Conservation (phyloP, 176 grass and related monocot species). For the Bolboschoenus planiculmis region DNA sequence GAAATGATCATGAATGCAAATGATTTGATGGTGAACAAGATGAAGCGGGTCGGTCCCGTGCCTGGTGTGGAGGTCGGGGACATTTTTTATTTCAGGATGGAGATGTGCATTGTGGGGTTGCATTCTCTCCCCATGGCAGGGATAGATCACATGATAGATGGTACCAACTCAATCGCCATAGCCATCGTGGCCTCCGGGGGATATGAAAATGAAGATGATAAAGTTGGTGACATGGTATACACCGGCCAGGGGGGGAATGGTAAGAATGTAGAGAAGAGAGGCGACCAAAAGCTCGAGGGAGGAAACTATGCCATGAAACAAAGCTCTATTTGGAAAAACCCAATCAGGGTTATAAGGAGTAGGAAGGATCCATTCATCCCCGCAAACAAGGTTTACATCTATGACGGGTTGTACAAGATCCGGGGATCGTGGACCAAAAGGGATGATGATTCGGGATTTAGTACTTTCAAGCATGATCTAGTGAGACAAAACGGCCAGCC, state of each 20-base stretch:
- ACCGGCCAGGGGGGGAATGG: slow-evolving; percentile 64
- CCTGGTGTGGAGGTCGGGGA: slow-evolving; percentile 74
- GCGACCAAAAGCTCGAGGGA: slow-evolving; percentile 69
- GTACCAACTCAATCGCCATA: slow-evolving; percentile 46
- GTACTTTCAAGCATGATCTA: slow-evolving; percentile 69
- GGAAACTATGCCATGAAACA: slow-evolving; percentile 77
- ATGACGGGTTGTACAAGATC: slow-evolving; percentile 81
- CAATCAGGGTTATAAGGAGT: slow-evolving; percentile 66
- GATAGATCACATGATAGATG: slow-evolving; percentile 50
- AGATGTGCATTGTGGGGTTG: slow-evolving; percentile 64
- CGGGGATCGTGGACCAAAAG: slow-evolving; percentile 58
- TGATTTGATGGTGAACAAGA: slow-evolving; percentile 56
- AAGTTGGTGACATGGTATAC: slow-evolving; percentile 56
- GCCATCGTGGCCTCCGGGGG: slow-evolving; percentile 60
- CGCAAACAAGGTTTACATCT: slow-evolving; percentile 62
- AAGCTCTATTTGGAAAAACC: slow-evolving; percentile 58
- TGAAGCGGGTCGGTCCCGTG: slow-evolving; percentile 38
- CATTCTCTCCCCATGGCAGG: slow-evolving; percentile 53
- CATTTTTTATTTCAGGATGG: slow-evolving; percentile 89
- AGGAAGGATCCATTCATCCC: slow-evolving; percentile 39
- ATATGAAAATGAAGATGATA: slow-evolving; percentile 69
- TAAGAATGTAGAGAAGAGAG: slow-evolving; percentile 41
- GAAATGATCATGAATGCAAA: slow-evolving; percentile 62
- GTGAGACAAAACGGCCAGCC: slow-evolving; percentile 23
- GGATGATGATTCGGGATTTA: too few species aligned